Percentiles rank a stretch among this genome's conserved stretches.
Conservation (phyloP, 2,329 filamentous ascomycete genomes). For the Clarireedia hainanense region DNA sequence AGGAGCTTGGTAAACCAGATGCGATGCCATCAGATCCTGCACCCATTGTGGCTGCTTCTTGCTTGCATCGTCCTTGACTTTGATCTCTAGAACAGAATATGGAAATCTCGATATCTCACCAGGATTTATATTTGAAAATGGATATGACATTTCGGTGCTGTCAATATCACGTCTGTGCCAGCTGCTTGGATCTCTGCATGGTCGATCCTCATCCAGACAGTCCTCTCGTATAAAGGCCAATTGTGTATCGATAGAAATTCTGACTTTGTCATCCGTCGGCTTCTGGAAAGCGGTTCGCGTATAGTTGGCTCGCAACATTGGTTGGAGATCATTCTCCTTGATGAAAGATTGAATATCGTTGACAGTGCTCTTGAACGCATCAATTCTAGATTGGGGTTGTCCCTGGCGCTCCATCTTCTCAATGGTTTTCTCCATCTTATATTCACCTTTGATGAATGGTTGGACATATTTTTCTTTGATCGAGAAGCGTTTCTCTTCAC, state of each 20-base stretch:
- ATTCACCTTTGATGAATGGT: constrained; percentile 76
- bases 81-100: constrained; percentile 86
- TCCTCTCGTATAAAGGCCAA: constrained; percentile 78
- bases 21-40: constrained; percentile 83
- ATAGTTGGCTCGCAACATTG: constrained; percentile 86
- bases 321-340: constrained; percentile 67
- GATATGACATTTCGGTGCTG: constrained; percentile 70
- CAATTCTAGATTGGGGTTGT: constrained; percentile 56
- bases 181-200: constrained; percentile 76
- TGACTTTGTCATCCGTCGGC: constrained; percentile 79
- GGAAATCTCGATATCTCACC: constrained; percentile 89
- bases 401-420: constrained; percentile 78
- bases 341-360: constrained; percentile 75
- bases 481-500: constrained; percentile 69
- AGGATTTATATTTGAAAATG: constrained; percentile 79
- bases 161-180: constrained; percentile 95
- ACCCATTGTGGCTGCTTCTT: constrained; percentile 78
- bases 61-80: constrained; percentile 59
- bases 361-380: constrained; percentile 63
- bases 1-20: constrained; percentile 82
- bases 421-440: constrained; percentile 85
- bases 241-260: constrained; percentile 88
- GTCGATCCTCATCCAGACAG: constrained; percentile 71
- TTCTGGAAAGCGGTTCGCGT: constrained; percentile 94
- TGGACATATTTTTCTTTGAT: constrained; percentile 95